A percentile compares a stretch with the other conserved stretches of the same genome.
These are phyloP conservation scores for Saraca asoca DNA, from an alignment of 331 rosid genomes.

Conservation along the genomic window DNA sequence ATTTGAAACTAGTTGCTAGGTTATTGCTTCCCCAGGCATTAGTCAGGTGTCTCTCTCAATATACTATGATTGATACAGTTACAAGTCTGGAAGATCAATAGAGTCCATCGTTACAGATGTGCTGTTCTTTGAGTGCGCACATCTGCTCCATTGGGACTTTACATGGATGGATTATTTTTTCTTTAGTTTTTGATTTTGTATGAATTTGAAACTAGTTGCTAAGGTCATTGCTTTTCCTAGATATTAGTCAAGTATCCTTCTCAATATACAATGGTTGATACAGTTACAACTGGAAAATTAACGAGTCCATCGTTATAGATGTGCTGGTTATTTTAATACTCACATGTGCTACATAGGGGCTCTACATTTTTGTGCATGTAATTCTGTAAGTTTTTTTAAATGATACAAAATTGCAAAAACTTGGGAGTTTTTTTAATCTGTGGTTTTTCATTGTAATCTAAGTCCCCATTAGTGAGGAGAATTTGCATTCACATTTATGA, in stretches of 20 bases:
- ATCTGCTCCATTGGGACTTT: constrained; percentile 59
- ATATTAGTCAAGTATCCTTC: constrained; percentile 64
- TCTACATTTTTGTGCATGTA: constrained; percentile 31
- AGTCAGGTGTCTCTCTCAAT: constrained; percentile 61
- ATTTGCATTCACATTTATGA: background rate
- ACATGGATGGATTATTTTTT: too few species aligned
- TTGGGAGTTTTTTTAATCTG: background rate
- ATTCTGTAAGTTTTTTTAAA: background rate
- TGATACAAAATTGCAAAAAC: background rate
- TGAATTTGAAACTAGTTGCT: too few species aligned
- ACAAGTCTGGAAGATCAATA: constrained; percentile 60
- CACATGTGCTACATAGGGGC: constrained; percentile 68
- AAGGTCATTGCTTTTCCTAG: too few species aligned
- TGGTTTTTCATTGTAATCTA: background rate
- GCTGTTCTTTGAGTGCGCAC: constrained; percentile 40
- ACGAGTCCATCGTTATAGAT: constrained; percentile 60
- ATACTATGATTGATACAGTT: constrained; percentile 56
- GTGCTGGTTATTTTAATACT: constrained; percentile 41
- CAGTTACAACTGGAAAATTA: constrained; percentile 73
- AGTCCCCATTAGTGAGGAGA: too few species aligned
- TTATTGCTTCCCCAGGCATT: constrained; percentile 63
- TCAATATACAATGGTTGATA: constrained; percentile 44
- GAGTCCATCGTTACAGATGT: constrained; percentile 63
- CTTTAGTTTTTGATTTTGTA: too few species aligned
- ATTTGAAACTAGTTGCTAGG: too few species aligned